phyloP scores from a whole-genome alignment of 768 basidiomycete genomes.

The Termitomyces sp. region DNA sequence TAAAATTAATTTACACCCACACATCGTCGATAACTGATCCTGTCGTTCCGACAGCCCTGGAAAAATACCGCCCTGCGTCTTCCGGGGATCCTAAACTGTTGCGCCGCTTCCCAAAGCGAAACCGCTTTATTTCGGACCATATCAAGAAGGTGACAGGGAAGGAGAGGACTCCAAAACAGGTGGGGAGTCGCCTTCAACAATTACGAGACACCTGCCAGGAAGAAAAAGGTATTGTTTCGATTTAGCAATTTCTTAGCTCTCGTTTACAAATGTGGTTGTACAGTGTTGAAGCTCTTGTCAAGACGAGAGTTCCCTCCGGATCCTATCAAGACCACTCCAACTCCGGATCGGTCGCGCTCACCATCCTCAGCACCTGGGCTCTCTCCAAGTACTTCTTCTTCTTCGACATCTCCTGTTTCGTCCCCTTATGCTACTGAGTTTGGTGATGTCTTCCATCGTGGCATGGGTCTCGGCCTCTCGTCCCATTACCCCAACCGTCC shows the following conservation, averaged over 20 bases:
- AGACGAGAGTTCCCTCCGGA: constrained; percentile 14
- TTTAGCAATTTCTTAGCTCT: neutral
- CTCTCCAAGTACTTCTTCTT: constrained; percentile 4
- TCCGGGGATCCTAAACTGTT: constrained; percentile 48
- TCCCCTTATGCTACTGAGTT: constrained; percentile 11
- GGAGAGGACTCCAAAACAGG: constrained; percentile 61
- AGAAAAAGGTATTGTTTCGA: constrained; percentile 42
- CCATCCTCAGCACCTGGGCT: constrained; percentile 7
- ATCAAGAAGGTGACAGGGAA: constrained; percentile 54
- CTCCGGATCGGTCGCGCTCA: constrained; percentile 5
- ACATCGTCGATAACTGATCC: neutral
- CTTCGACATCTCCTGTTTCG: constrained; percentile 11
- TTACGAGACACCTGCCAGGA: constrained; percentile 59
- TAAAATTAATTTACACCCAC: constrained; percentile 19
- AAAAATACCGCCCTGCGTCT: constrained; percentile 51
- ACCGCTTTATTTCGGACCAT: constrained; percentile 62
- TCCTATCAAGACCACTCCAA: constrained; percentile 2
- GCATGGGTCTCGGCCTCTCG: neutral
- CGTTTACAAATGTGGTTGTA: neutral
- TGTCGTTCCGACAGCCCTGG: constrained; percentile 36
- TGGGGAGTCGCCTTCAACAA: constrained; percentile 67
- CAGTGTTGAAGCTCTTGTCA: constrained; percentile 22
- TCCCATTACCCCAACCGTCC: neutral
- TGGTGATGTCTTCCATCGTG: constrained; percentile 1
- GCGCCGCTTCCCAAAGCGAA: constrained; percentile 62